Evolutionary conservation across 169 alveolate genomes (phyloP), one percentile per base, ranked within the genome.

Genomic region (Eimeria praecox): DNA sequence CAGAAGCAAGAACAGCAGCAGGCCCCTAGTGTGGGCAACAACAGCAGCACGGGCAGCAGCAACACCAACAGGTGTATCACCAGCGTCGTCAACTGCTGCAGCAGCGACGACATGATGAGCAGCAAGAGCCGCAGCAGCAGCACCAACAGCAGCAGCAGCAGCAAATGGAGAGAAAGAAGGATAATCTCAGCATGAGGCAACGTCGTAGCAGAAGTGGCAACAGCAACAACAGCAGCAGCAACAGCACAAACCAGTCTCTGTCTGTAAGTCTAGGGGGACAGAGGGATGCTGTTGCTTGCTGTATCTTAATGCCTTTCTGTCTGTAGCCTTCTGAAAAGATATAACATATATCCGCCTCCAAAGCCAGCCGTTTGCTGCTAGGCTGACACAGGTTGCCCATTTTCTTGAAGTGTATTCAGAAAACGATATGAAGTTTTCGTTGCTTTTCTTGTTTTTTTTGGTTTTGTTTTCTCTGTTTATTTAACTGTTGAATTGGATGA

Each of bases 341-440:
- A 24, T 12, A 49, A 30, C 89, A 80, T 27, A 80, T 80, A 12
- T 80, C 89, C 24, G 89, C 89, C 64, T 80, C 89, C 44, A 80
- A 9, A 0, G 27, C 89, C 22, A 49, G 12, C 40, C 46, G 59
- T 38, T 27, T 14, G 14, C 14, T 22, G 46, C 18, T 6, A 42
- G 22, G 33, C 0, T 30, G 64, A 30, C 89, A 80, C n/a, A 42
- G 18, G 52, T 38, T 44, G 22, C 89, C 89, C 89, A 80, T 80
- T 22, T 73, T 73, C 56, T 30, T 30, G 0, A 30, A 66, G 69
- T 1, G 12, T 14, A 20, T 18, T 12, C 3, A 8, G 2, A 66
- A n/a, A 27, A 30, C 27, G 20, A n/a, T n/a, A n/a, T n/a, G 22
- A 66, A 12, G 6, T 3, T 38, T 66, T 66, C 4, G 77, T 66